These are phyloP conservation scores for Silene vulgaris DNA, from an alignment of 179 eudicot genomes.

Conservation along the genomic window DNA sequence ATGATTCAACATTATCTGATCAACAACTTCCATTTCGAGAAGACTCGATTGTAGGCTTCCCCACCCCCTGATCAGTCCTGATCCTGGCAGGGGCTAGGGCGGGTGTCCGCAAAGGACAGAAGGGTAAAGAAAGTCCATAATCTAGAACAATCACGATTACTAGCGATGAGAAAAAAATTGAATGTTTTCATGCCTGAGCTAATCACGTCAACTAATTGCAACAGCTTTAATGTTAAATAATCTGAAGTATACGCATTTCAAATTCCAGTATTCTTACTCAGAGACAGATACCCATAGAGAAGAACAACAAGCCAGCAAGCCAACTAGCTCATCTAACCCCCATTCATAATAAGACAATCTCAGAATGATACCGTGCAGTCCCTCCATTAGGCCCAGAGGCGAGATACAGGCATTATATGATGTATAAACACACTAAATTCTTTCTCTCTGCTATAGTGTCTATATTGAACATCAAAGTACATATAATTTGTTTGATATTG, in stretches of 20 bases:
- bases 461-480: neutral
- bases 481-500: neutral
- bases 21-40: neutral
- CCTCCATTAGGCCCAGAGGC: neutral
- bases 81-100: neutral
- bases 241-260: neutral
- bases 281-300: neutral
- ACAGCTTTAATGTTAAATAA: neutral
- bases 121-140: neutral
- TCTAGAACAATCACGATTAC: neutral
- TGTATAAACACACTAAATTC: neutral
- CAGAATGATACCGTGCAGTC: neutral
- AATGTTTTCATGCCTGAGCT: slow-evolving; percentile 4
- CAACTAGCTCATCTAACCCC: neutral
- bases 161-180: neutral
- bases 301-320: neutral
- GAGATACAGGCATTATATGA: no score
- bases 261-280: neutral
- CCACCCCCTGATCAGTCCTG: neutral
- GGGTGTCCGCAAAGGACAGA: neutral
- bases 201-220: neutral
- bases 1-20: neutral
- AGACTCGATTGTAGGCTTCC: neutral
- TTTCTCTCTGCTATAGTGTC: neutral
- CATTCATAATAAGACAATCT: slow-evolving; percentile 1